These are phyloP conservation scores for Sphaerulina musiva DNA, from an alignment of 2,329 filamentous ascomycete species.

Conservation along the genomic window DNA sequence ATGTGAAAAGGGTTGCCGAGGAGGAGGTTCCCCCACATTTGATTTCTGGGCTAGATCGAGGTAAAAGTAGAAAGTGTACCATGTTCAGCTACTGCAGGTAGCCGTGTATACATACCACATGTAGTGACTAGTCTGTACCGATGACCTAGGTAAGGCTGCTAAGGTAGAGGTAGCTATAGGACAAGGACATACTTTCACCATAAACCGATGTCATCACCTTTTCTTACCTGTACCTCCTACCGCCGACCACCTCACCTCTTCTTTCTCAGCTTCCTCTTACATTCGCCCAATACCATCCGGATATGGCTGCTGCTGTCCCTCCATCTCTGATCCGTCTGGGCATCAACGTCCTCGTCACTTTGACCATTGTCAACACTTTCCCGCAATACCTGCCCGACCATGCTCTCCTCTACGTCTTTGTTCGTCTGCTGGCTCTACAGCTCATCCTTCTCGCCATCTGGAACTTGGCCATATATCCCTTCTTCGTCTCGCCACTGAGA, in stretches of 20 bases:
- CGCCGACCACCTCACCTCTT: too few relatives aligned
- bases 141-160: too few relatives aligned
- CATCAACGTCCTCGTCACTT: slow-evolving; percentile 3
- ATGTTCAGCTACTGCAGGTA: slow-evolving; percentile 7
- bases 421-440: slow-evolving; percentile 16
- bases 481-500: slow-evolving; percentile 36
- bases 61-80: too few relatives aligned
- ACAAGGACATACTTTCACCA: too few relatives aligned
- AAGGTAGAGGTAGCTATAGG: too few relatives aligned
- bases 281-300: background rate
- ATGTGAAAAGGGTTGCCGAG: slow-evolving; percentile 11
- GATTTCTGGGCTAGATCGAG: too few relatives aligned
- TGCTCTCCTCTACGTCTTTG: slow-evolving; percentile 19
- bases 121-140: too few relatives aligned
- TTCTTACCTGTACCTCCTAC: too few relatives aligned
- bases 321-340: slow-evolving; percentile 9
- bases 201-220: too few relatives aligned
- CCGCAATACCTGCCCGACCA: slow-evolving; percentile 20
- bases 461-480: slow-evolving; percentile 31
- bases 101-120: background rate
- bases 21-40: background rate
- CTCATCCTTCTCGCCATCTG: slow-evolving; percentile 15
- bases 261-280: background rate
- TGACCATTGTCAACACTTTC: slow-evolving; percentile 7
- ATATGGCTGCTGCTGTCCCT: slow-evolving; percentile 7